A percentile compares a stretch with the other conserved stretches of the same genome.
phyloP scores from a whole-genome alignment of 352 stramenopile species.

The Phytophthora palmivora region DNA sequence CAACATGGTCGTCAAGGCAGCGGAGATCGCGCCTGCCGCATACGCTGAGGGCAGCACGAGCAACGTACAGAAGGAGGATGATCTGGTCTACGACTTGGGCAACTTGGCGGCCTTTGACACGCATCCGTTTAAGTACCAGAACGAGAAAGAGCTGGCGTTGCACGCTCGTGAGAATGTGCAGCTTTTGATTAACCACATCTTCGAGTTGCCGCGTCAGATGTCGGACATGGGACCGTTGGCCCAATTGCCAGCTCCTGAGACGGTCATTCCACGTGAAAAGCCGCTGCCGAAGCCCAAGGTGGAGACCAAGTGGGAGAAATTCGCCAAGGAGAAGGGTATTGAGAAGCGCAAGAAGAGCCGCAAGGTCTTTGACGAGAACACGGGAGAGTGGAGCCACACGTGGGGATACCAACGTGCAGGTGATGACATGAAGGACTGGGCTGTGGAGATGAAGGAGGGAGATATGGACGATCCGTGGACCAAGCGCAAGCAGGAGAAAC shows the following conservation, averaged over 20 bases:
- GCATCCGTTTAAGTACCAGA: constrained; percentile 83
- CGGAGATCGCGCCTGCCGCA: constrained; percentile 83
- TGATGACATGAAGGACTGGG: constrained; percentile 92
- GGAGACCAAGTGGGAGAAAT: constrained; percentile 99
- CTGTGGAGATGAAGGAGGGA: constrained; percentile 94
- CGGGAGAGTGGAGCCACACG: constrained; percentile 92
- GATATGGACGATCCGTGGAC: constrained; percentile 96
- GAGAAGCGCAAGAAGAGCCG: constrained; percentile 96
- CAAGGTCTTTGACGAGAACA: constrained; percentile 97
- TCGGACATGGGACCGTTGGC: constrained; percentile 94
- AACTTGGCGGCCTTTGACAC: constrained; percentile 92
- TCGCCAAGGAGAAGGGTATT: constrained; percentile 98
- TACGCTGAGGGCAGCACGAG: constrained; percentile 69
- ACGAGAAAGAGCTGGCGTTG: constrained; percentile 90
- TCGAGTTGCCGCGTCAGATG: constrained; percentile 91
- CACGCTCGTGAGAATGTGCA: constrained; percentile 94
- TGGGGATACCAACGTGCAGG: constrained; percentile 93
- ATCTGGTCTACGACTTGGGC: constrained; percentile 89
- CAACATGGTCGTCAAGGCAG: constrained; percentile 75
- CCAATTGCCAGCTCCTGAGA: constrained; percentile 69
- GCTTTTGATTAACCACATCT: constrained; percentile 94
- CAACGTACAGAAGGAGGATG: constrained; percentile 82
- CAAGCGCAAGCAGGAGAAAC: constrained; percentile 93
- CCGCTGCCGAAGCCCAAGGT: constrained; percentile 93
- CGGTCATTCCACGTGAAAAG: constrained; percentile 88